Evolutionary conservation across 306 rosid genomes (phyloP), one percentile per base, ranked within the genome.

Genomic region (Cucumis melo): DNA sequence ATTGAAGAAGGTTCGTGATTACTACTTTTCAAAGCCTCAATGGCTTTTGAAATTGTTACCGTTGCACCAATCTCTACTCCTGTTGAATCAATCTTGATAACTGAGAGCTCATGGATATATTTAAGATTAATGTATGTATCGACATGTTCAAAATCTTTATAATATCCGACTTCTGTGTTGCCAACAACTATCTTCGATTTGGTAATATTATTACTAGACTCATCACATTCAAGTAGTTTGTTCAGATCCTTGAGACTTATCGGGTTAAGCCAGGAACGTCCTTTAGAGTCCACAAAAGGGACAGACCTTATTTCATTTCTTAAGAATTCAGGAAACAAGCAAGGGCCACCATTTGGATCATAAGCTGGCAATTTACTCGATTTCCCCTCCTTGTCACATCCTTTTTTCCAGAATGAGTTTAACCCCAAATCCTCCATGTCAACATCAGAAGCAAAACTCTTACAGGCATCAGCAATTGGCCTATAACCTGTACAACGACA

Each of bases 401-500:
- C 97, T 73, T 87, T 91, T 51, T 54, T 82, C 96, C 97, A 91
- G 42, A 88, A 93, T 19, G 94, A 79, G 78, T 93, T 93, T 66
- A 88, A 61, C 44, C 98, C 98, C 83, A 93, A 85, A 82, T 93
- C 96, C 86, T 93, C 98, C 13, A 93, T 86, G 80, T 93, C 98
- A 81, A 90, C 90, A 76, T 91, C 88, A 51, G 87, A 86, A 19
- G 98, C 88, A 71, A 91, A 91, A 75, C 98, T 93, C 85, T 91
- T 93, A 83, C 94, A 93, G 79, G 86, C 97, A 88, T 93, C 98
- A 41, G 91, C 98, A 56, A 91, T 90, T 8, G 98, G 78, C 42
- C 97, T 88, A 46, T 93, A 93, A 1, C 98, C 96, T 0, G 98
- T 91, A 66, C 98, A 93, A 16, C 97, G 91, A 78, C 98, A 93